Base-by-base conservation (phyloP, 208 protist genomes). In the Angomonas ambiguus region DNA sequence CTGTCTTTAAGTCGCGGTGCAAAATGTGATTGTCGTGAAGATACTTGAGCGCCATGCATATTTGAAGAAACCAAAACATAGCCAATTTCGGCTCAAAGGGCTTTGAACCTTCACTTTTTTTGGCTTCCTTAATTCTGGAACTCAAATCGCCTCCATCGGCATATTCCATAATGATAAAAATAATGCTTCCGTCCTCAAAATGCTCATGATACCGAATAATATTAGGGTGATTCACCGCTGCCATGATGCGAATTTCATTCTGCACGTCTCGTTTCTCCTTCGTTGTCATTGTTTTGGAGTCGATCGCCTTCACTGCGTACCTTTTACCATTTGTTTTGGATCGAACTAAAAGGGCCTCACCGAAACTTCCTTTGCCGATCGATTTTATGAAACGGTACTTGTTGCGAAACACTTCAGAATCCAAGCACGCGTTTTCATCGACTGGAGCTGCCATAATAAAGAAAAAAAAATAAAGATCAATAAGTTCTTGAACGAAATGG, bases 91-190 rank as follows among this genome's bases (percentile, higher is more conserved):
- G 85, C 30, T 94, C 87, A 71, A 96, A 96, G 16, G 75, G 86
- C 58, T 79, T 67, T 31, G 77, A 66, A 13, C 68, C 62, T 10
- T 92, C 83, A 60, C 84, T 55, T 65, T 84, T 87, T 70, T 93
- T 87, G 24, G 94, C 84, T n/a, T 96, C 80, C 62, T 97, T 93
- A 41, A 94, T 95, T 61, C 97, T 75, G 8, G 84, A 80, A 71
- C 81, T 93, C 48, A 97, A 63, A 57, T 92, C 84, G 0, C 93
- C 91, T 31, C 91, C 94, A 67, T 94, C 91, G 55, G 90, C 92
- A 79, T 95, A 96, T 72, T 97, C 91, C 88, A 97, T 96, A 18
- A 92, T 85, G 67, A 97, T 97, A 60, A 95, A 96, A 41, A 94
- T 92, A 38, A 97, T 80, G 5, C 75, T 79, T 24, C 80, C 83